Evolutionary conservation across 108 stramenopile species (phyloP).

Genomic region (Cyclotella baltica): DNA sequence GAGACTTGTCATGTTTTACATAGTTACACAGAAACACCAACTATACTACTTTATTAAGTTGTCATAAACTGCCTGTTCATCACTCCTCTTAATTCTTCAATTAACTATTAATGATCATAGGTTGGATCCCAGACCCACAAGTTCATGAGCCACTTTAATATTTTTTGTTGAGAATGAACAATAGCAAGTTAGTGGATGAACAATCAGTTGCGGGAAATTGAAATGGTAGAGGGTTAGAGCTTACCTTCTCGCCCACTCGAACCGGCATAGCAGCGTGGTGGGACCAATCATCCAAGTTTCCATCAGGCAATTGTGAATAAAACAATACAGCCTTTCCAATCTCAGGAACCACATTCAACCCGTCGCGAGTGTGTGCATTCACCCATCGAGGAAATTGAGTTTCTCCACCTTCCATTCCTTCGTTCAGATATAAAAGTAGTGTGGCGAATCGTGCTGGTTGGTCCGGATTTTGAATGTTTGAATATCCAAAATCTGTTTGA

Average conservation of each 20-base stretch:
- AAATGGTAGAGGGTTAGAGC: no score
- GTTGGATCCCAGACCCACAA: constrained; percentile 66
- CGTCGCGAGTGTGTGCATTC: constrained; percentile 77
- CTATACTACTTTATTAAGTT: background rate
- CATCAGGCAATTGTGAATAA: constrained; percentile 91
- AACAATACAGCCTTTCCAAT: constrained; percentile 86
- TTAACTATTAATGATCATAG: constrained; percentile 5
- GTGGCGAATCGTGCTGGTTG: constrained; percentile 83
- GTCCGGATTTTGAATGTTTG: constrained; percentile 48
- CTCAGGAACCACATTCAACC: constrained; percentile 65
- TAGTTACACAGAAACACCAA: no score
- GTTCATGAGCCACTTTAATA: constrained; percentile 85
- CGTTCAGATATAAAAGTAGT: constrained; percentile 87
- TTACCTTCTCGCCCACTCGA: constrained; percentile 73
- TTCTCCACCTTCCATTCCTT: constrained; percentile 74
- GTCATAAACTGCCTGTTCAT: background rate
- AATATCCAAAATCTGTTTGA: constrained; percentile 73
- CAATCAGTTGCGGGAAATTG: no score
- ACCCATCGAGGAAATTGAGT: constrained; percentile 84
- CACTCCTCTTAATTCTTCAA: background rate
- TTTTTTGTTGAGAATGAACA: no score
- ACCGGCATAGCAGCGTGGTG: constrained; percentile 89
- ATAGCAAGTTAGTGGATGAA: no score
- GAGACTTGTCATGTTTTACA: no score
- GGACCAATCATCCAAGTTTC: constrained; percentile 89